These are phyloP conservation scores for Phytophthora citrophthora DNA, from an alignment of 352 stramenopile genomes.

Conservation along the genomic window DNA sequence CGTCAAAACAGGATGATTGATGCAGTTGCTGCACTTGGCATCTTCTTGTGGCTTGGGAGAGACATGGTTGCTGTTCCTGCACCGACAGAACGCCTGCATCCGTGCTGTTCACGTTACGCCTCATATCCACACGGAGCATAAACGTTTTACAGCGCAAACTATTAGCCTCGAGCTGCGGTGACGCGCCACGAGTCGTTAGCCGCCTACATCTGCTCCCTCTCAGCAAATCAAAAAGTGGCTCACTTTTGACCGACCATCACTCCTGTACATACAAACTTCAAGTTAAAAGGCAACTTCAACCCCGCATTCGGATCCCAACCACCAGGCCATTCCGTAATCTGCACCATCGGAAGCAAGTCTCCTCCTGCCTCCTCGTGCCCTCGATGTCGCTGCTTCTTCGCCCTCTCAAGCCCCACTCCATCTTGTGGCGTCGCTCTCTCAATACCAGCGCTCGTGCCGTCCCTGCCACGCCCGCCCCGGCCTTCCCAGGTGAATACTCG, in stretches of 20 bases:
- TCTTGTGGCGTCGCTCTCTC: conserved; percentile 20
- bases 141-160: not conserved
- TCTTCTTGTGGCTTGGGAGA: not conserved
- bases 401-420: conserved; percentile 12
- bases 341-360: conserved; percentile 38
- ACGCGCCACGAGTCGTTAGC: conserved; percentile 12
- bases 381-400: conserved; percentile 10
- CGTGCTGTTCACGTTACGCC: conserved; percentile 21
- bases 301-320: not conserved
- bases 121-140: conserved; percentile 3
- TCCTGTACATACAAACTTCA: conserved; percentile 16
- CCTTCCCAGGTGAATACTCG: conserved; percentile 70
- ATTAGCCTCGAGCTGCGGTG: conserved; percentile 2
- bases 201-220: conserved; percentile 7
- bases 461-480: conserved; percentile 56
- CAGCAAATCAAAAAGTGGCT: conserved; percentile 23
- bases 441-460: conserved; percentile 13
- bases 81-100: conserved; percentile 1
- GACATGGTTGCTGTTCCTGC: not conserved
- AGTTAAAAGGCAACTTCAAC: conserved; percentile 28
- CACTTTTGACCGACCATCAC: conserved; percentile 13
- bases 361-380: not conserved
- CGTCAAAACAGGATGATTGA: not conserved
- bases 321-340: not conserved
- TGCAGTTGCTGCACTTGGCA: not conserved